These are phyloP conservation scores for Thozetella sp. DNA, from an alignment of 495 filamentous ascomycete species.

Conservation along the genomic window DNA sequence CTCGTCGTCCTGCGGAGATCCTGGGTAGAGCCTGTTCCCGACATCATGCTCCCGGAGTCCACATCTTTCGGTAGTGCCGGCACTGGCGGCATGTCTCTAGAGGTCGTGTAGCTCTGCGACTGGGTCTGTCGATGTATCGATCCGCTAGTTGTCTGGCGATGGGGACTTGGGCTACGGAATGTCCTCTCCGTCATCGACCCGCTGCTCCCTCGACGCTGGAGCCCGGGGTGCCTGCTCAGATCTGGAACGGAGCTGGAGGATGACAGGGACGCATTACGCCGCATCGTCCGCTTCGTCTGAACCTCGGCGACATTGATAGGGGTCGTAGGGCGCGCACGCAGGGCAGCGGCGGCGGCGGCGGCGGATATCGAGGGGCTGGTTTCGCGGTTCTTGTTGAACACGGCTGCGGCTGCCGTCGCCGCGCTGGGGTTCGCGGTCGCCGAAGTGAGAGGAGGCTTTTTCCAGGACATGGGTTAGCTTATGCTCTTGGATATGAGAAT, in stretches of 20 bases:
- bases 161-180: conserved; percentile 72
- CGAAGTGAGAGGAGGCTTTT: conserved; percentile 56
- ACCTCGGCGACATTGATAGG: conserved; percentile 79
- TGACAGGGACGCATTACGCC: conserved; percentile 69
- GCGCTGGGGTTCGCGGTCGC: conserved; percentile 69
- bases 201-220: conserved; percentile 68
- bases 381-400: conserved; percentile 73
- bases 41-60: conserved; percentile 12
- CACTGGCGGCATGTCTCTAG: conserved; percentile 67
- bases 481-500: neutral
- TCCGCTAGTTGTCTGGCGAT: conserved; percentile 43
- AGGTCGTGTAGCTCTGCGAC: conserved; percentile 10
- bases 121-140: conserved; percentile 26
- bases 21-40: conserved; percentile 6
- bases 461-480: conserved; percentile 7
- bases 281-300: conserved; percentile 82
- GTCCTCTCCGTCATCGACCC: conserved; percentile 85
- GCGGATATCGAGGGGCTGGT: conserved; percentile 69
- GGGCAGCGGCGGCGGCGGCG: conserved; percentile 81
- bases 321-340: conserved; percentile 73
- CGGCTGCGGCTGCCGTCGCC: conserved; percentile 75
- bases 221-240: conserved; percentile 37
- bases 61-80: conserved; percentile 66
- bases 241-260: conserved; percentile 57
- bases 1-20: conserved; percentile 21